Evolutionary conservation across 345 rosid species (phyloP).

Genomic region (Eucalyptus coolabah): DNA sequence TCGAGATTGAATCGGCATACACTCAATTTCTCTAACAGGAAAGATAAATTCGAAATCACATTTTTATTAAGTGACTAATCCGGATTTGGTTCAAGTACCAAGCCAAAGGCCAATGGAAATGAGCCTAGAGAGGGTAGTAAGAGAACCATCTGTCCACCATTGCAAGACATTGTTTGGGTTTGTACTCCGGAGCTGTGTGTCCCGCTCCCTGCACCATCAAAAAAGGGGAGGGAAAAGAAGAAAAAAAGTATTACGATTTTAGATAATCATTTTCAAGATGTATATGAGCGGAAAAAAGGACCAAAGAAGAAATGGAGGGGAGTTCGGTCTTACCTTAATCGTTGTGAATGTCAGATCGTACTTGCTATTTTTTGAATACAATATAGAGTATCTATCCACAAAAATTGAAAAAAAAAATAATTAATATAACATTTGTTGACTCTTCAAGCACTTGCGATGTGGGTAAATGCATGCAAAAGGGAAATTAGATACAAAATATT

Average conservation of each 20-base stretch:
- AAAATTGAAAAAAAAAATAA: not conserved
- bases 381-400: not conserved
- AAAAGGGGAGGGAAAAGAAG: not conserved
- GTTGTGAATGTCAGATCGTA: not conserved
- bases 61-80: not conserved
- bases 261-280: not conserved
- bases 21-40: not conserved
- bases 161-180: not conserved
- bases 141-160: not conserved
- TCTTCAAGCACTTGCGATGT: not conserved
- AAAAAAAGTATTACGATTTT: not conserved
- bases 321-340: not conserved
- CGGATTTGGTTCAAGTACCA: not conserved
- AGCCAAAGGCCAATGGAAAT: not conserved
- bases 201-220: not conserved
- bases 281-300: not conserved
- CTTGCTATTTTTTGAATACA: not conserved
- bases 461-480: not conserved
- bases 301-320: not conserved
- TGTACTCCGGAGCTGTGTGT: not conserved
- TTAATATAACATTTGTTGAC: not conserved
- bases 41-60: not conserved
- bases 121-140: not conserved
- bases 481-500: not conserved
- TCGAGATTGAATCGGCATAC: too few relatives aligned